phyloP scores from a whole-genome alignment of 805 yeast genomes.

The Kazachstania kunashirensis region DNA sequence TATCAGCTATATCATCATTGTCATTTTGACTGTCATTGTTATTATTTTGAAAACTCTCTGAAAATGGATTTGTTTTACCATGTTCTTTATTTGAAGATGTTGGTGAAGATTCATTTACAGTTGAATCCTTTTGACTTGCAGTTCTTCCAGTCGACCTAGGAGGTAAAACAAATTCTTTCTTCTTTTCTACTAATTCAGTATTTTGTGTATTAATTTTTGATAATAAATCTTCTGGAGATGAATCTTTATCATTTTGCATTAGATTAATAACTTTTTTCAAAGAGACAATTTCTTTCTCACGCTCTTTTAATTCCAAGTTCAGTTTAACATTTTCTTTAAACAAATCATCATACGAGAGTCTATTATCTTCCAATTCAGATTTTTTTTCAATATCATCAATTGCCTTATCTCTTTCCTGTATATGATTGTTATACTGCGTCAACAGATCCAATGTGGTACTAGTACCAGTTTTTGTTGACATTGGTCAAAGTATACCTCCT shows the following conservation, averaged over 20 bases:
- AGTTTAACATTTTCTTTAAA: slow-evolving; percentile 25
- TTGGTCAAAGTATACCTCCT: too few species aligned
- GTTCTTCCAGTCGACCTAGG: slow-evolving; percentile 34
- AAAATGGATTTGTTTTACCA: not conserved
- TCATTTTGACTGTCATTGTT: not conserved
- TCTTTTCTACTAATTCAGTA: not conserved
- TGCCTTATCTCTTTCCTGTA: slow-evolving; percentile 20
- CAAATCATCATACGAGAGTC: slow-evolving; percentile 23
- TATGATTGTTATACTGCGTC: slow-evolving; percentile 25
- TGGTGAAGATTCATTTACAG: not conserved
- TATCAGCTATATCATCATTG: not conserved
- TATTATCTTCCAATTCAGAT: slow-evolving; percentile 7
- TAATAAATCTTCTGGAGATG: slow-evolving; percentile 6
- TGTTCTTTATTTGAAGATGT: not conserved
- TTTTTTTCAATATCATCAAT: slow-evolving; percentile 23
- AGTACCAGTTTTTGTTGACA: slow-evolving; percentile 1
- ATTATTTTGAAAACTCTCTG: not conserved
- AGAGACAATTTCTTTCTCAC: slow-evolving; percentile 19
- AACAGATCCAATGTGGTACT: slow-evolving; percentile 19
- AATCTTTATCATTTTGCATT: slow-evolving; percentile 8
- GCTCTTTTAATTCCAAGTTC: slow-evolving; percentile 19
- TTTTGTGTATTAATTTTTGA: slow-evolving; percentile 2
- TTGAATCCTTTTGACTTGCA: slow-evolving; percentile 14
- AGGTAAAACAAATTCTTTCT: slow-evolving; percentile 23
- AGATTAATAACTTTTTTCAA: slow-evolving; percentile 9